phyloP scores from a whole-genome alignment of 2,329 filamentous ascomycete genomes.

The Diaporthe longicolla region DNA sequence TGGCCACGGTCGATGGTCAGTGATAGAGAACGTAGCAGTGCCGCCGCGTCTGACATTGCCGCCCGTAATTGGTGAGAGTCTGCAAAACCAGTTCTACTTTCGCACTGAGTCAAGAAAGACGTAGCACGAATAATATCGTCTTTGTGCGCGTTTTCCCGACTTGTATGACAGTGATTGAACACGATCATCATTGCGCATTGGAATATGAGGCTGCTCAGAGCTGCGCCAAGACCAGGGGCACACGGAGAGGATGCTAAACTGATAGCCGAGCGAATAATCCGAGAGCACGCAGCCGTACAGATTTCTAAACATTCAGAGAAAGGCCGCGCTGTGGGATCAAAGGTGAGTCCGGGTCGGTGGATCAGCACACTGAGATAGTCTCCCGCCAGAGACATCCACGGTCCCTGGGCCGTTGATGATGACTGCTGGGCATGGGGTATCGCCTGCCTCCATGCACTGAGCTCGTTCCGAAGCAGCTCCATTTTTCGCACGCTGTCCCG shows the following conservation, averaged over 20 bases:
- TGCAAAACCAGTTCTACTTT: background rate
- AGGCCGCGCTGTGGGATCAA: background rate
- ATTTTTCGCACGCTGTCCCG: slow-evolving; percentile 11
- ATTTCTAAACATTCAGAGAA: slow-evolving; percentile 18
- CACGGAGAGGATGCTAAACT: background rate
- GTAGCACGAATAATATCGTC: background rate
- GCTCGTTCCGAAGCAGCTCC: background rate
- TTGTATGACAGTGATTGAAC: slow-evolving; percentile 13
- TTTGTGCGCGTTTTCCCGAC: background rate
- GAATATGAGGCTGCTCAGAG: slow-evolving; percentile 17
- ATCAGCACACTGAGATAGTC: slow-evolving; percentile 14
- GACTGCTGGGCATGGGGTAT: background rate
- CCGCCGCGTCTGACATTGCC: slow-evolving; percentile 15
- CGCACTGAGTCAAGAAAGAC: background rate
- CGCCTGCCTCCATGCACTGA: slow-evolving; percentile 1
- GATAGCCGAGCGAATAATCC: background rate
- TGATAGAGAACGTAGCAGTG: slow-evolving; percentile 9
- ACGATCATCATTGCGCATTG: slow-evolving; percentile 31
- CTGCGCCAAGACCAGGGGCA: background rate
- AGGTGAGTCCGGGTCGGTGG: slow-evolving; percentile 27
- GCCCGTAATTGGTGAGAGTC: background rate
- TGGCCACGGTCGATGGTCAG: background rate
- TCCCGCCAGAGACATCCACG: slow-evolving; percentile 15
- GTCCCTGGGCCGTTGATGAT: background rate
- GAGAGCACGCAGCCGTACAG: slow-evolving; percentile 7